Conservation (phyloP, 345 rosid species). For the Orychophragmus violaceus region DNA sequence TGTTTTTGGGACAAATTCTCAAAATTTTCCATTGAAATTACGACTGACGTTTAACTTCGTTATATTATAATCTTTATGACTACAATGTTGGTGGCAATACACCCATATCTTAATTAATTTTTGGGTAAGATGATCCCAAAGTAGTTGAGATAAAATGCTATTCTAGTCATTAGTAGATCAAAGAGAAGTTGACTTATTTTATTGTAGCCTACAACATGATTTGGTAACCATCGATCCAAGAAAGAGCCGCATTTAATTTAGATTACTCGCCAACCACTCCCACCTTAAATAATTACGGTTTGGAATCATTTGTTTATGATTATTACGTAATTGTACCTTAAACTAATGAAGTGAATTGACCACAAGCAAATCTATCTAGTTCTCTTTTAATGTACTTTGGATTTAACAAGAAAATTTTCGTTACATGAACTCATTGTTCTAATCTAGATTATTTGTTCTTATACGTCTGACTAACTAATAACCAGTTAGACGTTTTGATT, state of each 20-base stretch:
- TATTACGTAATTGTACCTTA: not conserved
- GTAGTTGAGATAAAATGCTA: constrained; percentile 6
- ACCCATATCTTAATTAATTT: not conserved
- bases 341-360: not conserved
- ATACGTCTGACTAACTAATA: too few species aligned
- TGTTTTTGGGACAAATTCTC: too few species aligned
- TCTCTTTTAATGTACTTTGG: not conserved
- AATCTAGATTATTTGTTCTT: too few species aligned
- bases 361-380: not conserved
- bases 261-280: not conserved
- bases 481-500: too few species aligned
- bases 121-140: not conserved
- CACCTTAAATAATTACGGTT: not conserved
- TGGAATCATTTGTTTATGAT: not conserved
- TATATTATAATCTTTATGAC: not conserved
- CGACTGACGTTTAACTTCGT: not conserved
- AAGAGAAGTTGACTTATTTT: not conserved
- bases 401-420: too few species aligned
- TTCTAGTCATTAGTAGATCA: not conserved
- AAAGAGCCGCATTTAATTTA: not conserved
- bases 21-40: not conserved
- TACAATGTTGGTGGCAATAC: not conserved
- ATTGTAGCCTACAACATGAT: not conserved
- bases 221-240: not conserved
- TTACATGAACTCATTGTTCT: not conserved